These are phyloP conservation scores for Physcia stellaris DNA, from an alignment of 495 filamentous ascomycete species.

Conservation along the genomic window DNA sequence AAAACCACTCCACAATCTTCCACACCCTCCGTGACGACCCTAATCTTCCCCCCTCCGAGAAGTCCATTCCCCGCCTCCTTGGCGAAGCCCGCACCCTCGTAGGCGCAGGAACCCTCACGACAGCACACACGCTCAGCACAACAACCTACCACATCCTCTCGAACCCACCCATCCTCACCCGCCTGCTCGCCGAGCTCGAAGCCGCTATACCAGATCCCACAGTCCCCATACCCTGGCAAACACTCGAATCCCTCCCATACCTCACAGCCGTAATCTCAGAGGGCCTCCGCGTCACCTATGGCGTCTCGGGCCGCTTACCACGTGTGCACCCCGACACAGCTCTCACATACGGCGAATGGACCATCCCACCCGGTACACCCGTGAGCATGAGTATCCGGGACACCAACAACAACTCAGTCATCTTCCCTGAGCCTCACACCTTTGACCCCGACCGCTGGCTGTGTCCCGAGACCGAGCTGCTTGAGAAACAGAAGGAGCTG, in stretches of 20 bases:
- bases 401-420: conserved; percentile 19
- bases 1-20: too few relatives aligned
- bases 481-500: too few relatives aligned
- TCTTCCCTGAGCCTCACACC: conserved; percentile 4
- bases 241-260: not conserved
- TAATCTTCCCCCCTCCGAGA: not conserved
- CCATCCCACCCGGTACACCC: conserved; percentile 18
- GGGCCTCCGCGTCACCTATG: conserved; percentile 21
- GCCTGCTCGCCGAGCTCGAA: conserved; percentile 20
- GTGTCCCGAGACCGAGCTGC: conserved; percentile 9
- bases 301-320: conserved; percentile 28
- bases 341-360: conserved; percentile 16
- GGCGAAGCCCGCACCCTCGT: not conserved
- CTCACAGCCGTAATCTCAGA: conserved; percentile 26
- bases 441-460: conserved; percentile 12
- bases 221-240: too few relatives aligned
- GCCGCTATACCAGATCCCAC: conserved; percentile 17
- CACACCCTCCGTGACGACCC: too few relatives aligned
- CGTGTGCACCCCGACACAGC: conserved; percentile 25
- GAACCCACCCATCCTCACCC: conserved; percentile 20
- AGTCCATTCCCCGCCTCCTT: not conserved
- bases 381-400: conserved; percentile 23
- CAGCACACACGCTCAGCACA: conserved; percentile 24
- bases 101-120: conserved; percentile 25
- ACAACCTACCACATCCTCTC: conserved; percentile 27